Evolutionary conservation across 768 basidiomycete genomes (phyloP).

Genomic region (Trametes coccinea): DNA sequence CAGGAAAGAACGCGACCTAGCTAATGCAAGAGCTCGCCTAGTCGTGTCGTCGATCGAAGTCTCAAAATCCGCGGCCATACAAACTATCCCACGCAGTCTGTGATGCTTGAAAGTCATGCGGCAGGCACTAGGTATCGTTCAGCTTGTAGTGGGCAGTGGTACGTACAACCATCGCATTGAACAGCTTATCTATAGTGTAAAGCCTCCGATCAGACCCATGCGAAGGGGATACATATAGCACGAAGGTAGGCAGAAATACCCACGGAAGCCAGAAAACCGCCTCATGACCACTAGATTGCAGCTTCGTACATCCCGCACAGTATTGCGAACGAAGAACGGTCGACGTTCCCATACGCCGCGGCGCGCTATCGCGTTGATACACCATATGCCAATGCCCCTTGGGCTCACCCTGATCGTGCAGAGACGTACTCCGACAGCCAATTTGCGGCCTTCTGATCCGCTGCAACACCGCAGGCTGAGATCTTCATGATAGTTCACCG

Average conservation of each 20-base stretch:
- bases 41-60: no score
- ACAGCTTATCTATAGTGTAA: conserved; percentile 12
- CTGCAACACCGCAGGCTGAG: conserved; percentile 2
- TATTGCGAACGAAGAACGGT: background rate
- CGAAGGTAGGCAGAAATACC: background rate
- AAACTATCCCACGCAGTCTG: background rate
- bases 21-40: no score
- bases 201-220: conserved; percentile 11
- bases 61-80: background rate
- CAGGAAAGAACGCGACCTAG: no score
- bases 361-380: background rate
- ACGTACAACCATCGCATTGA: background rate
- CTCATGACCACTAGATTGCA: conserved; percentile 7
- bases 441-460: conserved; percentile 6
- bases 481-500: background rate
- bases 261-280: conserved; percentile 1
- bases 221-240: background rate
- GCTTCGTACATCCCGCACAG: background rate
- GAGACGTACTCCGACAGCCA: background rate
- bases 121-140: background rate
- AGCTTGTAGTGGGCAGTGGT: background rate
- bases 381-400: conserved; percentile 8
- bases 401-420: no score
- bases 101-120: background rate
- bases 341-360: background rate